Percentiles rank a stretch among this genome's conserved stretches.
These are phyloP conservation scores for Penicillium capsulatum DNA, from an alignment of 2,329 filamentous ascomycete genomes.

Conservation along the genomic window DNA sequence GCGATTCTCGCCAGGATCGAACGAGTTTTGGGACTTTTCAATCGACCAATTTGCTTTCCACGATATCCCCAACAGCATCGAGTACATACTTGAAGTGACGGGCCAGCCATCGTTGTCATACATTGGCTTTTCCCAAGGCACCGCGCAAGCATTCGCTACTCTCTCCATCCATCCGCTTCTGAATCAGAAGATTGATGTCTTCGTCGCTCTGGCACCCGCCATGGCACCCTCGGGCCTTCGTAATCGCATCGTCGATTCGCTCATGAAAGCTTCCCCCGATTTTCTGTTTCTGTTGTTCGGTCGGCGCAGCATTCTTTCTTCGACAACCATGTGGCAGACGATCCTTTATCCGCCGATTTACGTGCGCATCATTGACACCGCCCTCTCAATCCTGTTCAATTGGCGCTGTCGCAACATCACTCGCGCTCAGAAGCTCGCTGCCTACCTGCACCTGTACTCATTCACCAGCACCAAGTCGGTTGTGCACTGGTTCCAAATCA, in stretches of 20 bases:
- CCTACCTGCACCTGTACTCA: conserved; percentile 92
- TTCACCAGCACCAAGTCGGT: conserved; percentile 96
- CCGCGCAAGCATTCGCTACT: conserved; percentile 91
- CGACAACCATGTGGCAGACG: conserved; percentile 94
- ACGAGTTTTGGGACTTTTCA: conserved; percentile 92
- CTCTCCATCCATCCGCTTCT: conserved; percentile 87
- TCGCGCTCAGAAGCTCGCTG: conserved; percentile 82
- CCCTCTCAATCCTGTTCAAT: conserved; percentile 77
- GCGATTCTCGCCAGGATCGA: conserved; percentile 66
- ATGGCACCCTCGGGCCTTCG: conserved; percentile 92
- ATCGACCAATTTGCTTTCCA: conserved; percentile 98
- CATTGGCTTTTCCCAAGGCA: conserved; percentile 95
- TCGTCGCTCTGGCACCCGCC: conserved; percentile 90
- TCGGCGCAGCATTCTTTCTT: conserved; percentile 82
- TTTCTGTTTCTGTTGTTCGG: conserved; percentile 92
- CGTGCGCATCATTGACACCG: conserved; percentile 77
- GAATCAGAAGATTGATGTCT: conserved; percentile 90
- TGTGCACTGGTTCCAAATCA: conserved; percentile 99
- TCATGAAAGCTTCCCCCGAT: conserved; percentile 89
- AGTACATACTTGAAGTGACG: conserved; percentile 83
- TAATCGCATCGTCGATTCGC: conserved; percentile 84
- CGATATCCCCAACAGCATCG: conserved; percentile 92
- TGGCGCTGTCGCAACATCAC: conserved; percentile 85
- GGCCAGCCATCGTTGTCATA: conserved; percentile 82
- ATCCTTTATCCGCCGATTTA: conserved; percentile 94